Conservation (phyloP, 176 grass and related monocot genomes). For the Coix lacrymajobi region DNA sequence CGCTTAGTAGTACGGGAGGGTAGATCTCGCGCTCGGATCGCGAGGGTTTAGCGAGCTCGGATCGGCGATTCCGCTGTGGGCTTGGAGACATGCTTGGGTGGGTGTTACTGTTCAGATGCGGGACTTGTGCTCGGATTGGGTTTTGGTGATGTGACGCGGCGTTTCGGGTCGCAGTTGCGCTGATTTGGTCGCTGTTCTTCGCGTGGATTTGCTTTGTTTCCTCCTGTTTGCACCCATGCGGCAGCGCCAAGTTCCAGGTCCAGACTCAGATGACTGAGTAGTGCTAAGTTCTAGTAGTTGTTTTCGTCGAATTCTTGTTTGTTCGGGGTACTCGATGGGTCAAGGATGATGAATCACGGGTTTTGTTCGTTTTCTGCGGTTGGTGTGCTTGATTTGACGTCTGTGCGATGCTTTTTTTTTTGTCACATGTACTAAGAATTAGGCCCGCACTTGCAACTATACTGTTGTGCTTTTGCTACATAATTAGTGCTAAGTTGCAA, state of each 20-base stretch:
- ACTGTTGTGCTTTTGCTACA: neutral
- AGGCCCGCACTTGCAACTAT: neutral
- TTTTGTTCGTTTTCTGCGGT: neutral
- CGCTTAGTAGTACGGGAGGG: neutral
- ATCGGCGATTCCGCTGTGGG: neutral
- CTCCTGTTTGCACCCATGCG: no score
- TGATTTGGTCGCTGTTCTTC: neutral
- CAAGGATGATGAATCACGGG: neutral
- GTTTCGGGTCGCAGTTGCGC: neutral
- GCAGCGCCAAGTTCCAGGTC: neutral
- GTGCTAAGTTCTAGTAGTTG: neutral
- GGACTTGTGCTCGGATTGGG: neutral
- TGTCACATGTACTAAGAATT: neutral
- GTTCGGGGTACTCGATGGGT: neutral
- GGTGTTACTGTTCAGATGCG: constrained; percentile 1
- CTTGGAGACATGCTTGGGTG: neutral
- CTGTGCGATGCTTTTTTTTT: neutral
- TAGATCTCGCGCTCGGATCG: neutral
- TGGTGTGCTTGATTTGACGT: neutral
- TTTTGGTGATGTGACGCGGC: neutral
- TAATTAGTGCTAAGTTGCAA: no score
- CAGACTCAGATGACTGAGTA: neutral
- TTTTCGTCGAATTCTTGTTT: neutral
- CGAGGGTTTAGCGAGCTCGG: neutral
- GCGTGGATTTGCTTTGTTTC: neutral